Conservation (phyloP, 2,329 filamentous ascomycete genomes). For the Phyllosticta capitalensis region DNA sequence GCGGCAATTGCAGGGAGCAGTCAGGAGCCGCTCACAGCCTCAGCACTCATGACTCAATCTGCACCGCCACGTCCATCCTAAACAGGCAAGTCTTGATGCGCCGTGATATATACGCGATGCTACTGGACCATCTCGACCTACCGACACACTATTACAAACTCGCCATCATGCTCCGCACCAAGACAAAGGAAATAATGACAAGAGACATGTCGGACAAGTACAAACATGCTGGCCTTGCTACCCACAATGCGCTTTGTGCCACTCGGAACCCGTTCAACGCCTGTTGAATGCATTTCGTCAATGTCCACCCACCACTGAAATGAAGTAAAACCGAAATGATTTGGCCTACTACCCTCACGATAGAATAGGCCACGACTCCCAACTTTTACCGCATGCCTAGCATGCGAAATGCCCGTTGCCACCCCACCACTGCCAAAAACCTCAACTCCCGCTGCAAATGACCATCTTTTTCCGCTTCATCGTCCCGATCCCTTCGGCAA, state of each 20-base stretch:
- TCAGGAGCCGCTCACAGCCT: not conserved
- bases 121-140: not conserved
- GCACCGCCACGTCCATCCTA: not conserved
- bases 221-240: not conserved
- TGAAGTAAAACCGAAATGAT: not conserved
- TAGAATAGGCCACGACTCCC: not conserved
- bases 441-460: not conserved
- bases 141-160: not conserved
- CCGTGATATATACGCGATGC: not conserved
- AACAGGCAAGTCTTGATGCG: constrained; percentile 1
- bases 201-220: not conserved
- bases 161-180: not conserved
- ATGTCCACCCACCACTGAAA: not conserved
- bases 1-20: not conserved
- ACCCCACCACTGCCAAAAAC: not conserved
- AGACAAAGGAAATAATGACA: not conserved
- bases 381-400: not conserved
- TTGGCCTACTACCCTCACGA: not conserved
- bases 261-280: not conserved
- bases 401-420: not conserved
- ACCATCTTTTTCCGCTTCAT: constrained; percentile 4
- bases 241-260: not conserved
- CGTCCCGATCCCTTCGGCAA: constrained; percentile 1
- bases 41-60: not conserved
- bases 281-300: not conserved